Evolutionary conservation across 257 asterid genomes (phyloP).

Genomic region (Ilex aquifolium): DNA sequence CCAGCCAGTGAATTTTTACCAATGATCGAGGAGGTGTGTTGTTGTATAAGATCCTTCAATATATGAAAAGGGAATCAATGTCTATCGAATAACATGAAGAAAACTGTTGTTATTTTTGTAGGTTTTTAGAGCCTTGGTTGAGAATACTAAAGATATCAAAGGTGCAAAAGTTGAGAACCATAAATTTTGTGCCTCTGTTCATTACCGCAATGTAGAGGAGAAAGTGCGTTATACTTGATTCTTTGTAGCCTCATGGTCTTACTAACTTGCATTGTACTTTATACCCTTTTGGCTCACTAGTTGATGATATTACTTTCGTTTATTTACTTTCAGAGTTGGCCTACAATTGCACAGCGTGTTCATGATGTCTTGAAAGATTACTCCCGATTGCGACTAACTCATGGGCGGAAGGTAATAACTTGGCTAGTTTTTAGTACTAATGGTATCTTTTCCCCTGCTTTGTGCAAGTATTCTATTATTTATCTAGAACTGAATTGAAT

Average conservation of each 20-base stretch:
- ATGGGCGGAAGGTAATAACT: constrained; percentile 76
- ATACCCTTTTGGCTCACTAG: too few relatives aligned
- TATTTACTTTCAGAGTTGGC: constrained; percentile 59
- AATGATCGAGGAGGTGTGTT: constrained; percentile 78
- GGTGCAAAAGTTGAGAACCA: constrained; percentile 92
- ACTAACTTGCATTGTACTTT: not conserved
- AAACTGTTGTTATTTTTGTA: constrained; percentile 17
- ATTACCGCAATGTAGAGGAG: constrained; percentile 84
- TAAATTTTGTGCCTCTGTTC: constrained; percentile 81
- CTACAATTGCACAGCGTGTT: constrained; percentile 67
- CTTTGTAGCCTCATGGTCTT: not conserved
- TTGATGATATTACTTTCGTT: not conserved
- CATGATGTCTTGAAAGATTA: constrained; percentile 63
- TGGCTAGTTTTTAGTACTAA: not conserved
- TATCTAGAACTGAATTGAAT: too few relatives aligned
- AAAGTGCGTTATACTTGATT: constrained; percentile 35
- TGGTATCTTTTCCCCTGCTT: too few relatives aligned
- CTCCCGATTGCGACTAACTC: constrained; percentile 69
- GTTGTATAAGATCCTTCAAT: constrained; percentile 33
- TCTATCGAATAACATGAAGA: too few relatives aligned
- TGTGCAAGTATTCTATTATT: too few relatives aligned
- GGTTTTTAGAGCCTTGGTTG: constrained; percentile 62
- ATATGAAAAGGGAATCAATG: not conserved
- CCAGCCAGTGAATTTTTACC: constrained; percentile 85
- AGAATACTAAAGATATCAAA: constrained; percentile 49